Conservation (phyloP, 2,329 filamentous ascomycete species). For the Blastomyces percursus region DNA sequence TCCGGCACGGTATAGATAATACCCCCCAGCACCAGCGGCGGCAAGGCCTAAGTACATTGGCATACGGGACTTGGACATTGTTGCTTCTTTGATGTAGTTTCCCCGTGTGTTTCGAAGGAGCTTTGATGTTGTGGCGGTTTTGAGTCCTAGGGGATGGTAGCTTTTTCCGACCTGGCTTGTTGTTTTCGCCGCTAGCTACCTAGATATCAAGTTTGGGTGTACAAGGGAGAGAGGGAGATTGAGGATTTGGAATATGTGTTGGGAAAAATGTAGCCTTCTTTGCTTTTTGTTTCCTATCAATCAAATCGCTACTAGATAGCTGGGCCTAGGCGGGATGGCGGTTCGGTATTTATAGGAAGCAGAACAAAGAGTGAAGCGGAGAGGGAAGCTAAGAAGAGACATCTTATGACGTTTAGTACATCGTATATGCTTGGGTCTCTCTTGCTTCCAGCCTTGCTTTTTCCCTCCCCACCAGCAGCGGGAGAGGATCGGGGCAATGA, state of each 20-base stretch:
- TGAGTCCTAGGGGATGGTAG: neutral
- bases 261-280: neutral
- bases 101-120: neutral
- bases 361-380: neutral
- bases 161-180: neutral
- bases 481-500: neutral
- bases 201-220: neutral
- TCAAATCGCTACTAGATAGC: neutral
- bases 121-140: neutral
- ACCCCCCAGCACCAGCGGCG: constrained; percentile 60
- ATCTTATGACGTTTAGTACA: neutral
- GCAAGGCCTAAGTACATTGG: constrained; percentile 41
- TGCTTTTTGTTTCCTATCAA: neutral
- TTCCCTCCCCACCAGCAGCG: neutral
- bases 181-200: neutral
- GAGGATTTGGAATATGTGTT: neutral
- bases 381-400: neutral
- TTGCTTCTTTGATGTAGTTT: constrained; percentile 8
- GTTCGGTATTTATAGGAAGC: neutral
- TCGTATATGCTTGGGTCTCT: neutral
- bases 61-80: constrained; percentile 29
- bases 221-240: neutral
- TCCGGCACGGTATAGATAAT: constrained; percentile 85
- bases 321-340: neutral
- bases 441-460: neutral